These are phyloP conservation scores for Exophiala xenobiotica DNA, from an alignment of 2,329 filamentous ascomycete genomes.

Conservation along the genomic window DNA sequence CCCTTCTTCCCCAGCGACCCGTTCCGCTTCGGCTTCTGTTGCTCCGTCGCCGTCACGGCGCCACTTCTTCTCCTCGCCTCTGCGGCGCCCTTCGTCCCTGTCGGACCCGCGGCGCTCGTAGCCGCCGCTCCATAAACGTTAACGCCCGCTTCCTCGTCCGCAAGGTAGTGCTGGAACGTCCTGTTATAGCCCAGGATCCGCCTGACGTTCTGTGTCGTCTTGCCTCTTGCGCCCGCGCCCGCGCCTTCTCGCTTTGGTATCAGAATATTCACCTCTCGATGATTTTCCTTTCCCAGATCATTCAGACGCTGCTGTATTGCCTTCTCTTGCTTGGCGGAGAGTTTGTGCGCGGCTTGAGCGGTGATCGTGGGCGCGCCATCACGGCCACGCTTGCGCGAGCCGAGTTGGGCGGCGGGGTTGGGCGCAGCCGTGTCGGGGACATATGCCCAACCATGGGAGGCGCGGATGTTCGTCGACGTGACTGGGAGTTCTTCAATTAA, in stretches of 20 bases:
- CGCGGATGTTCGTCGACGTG: slow-evolving; percentile 57
- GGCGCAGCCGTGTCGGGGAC: slow-evolving; percentile 72
- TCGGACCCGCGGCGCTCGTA: slow-evolving; percentile 18
- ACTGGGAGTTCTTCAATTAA: slow-evolving; percentile 13
- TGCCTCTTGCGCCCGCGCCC: slow-evolving; percentile 42
- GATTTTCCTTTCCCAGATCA: slow-evolving; percentile 77
- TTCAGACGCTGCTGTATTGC: slow-evolving; percentile 79
- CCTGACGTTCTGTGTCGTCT: slow-evolving; percentile 48
- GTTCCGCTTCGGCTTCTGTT: no score
- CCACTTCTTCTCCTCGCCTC: slow-evolving; percentile 32
- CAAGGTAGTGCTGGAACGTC: slow-evolving; percentile 52
- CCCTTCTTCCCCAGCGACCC: no score
- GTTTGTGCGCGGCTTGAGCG: slow-evolving; percentile 54
- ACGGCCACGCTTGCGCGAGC: slow-evolving; percentile 47
- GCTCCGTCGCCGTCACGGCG: slow-evolving; percentile 30
- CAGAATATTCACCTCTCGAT: slow-evolving; percentile 56
- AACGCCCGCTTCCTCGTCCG: slow-evolving; percentile 49
- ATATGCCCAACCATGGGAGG: slow-evolving; percentile 86
- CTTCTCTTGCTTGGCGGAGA: slow-evolving; percentile 77
- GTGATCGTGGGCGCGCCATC: slow-evolving; percentile 55
- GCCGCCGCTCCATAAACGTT: slow-evolving; percentile 23
- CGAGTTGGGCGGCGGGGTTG: slow-evolving; percentile 50
- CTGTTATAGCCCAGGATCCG: slow-evolving; percentile 50
- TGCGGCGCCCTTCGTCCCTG: slow-evolving; percentile 16
- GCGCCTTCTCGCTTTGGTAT: slow-evolving; percentile 58